Base-by-base conservation (phyloP, 257 asterid genomes). In the Primulina eburnea region DNA sequence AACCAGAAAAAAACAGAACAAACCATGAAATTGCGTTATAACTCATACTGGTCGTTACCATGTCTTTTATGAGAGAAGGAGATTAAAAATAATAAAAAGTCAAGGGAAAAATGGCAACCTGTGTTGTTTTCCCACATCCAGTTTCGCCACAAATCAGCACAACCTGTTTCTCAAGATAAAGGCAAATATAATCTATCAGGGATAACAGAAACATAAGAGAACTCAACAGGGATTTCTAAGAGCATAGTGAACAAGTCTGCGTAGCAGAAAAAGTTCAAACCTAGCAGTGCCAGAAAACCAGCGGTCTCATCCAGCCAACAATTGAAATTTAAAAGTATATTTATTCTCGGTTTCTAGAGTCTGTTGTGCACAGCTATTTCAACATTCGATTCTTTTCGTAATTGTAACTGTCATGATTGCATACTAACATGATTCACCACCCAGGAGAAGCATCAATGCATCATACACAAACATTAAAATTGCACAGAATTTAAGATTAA, bases 111-210 rank as follows among this genome's bases (percentile, higher is more conserved):
- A 60, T 18, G 59, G 62, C 40, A 77, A 88, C 97, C 98, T 90
- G 97, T 26, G 98, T 92, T 18, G 97, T 92, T 84, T 92, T 92
- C 57, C 96, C 99, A 43, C 99, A 93, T 70, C 99, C 99, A 75
- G 99, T 93, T 87, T 90, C 96, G 80, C 99, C 99, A 78, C 95
- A 84, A 75, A 93, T 78, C 71, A 93, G 96, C 72, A 93, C 93
- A 17, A 90, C 97, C 99, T 93, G 90, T 71, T 73, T 73, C 55
- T 68, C 55, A 70, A 64, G 75, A 80, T 35, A 71, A 66, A 14
- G 35, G 64, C 60, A 76, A 60, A 52, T 67, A 60, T 68, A 55
- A 65, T 10, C 5, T 21, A 28, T 53, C 24, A 62, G 64, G 59
- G 20, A 64, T 53, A 37, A 37, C 20, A 9, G 26, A 62, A 35